Evolutionary conservation across 768 basidiomycete species (phyloP).

Genomic region (Phlebiopsis flavidoalba): DNA sequence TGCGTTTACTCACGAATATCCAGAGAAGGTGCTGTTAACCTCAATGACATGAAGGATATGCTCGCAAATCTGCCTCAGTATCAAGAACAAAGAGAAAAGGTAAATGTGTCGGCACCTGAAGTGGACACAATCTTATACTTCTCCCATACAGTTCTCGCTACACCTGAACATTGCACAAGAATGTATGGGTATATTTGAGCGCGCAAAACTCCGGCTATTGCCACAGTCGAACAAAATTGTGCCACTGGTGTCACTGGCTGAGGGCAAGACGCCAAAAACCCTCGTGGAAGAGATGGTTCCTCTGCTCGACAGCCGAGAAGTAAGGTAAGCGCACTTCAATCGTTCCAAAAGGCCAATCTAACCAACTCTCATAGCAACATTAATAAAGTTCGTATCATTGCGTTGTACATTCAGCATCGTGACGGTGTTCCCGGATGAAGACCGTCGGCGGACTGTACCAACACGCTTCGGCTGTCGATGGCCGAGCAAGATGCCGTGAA

Average conservation of each 20-base stretch:
- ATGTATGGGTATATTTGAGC: slow-evolving; percentile 92
- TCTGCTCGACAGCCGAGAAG: slow-evolving; percentile 78
- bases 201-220: slow-evolving; percentile 79
- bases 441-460: slow-evolving; percentile 91
- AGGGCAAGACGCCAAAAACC: slow-evolving; percentile 92
- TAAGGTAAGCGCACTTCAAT: slow-evolving; percentile 51
- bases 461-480: slow-evolving; percentile 81
- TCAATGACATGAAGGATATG: slow-evolving; percentile 99
- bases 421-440: slow-evolving; percentile 99
- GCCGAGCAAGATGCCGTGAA: slow-evolving; percentile 94
- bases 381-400: slow-evolving; percentile 95
- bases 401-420: slow-evolving; percentile 89
- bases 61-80: slow-evolving; percentile 91
- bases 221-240: slow-evolving; percentile 92
- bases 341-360: background rate
- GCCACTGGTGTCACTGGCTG: slow-evolving; percentile 87
- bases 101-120: slow-evolving; percentile 19
- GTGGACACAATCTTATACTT: background rate
- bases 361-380: slow-evolving; percentile 47
- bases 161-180: slow-evolving; percentile 98
- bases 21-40: slow-evolving; percentile 75
- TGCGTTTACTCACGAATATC: background rate
- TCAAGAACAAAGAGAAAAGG: slow-evolving; percentile 94
- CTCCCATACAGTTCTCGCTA: slow-evolving; percentile 72
- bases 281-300: slow-evolving; percentile 99